These are phyloP conservation scores for Irpex sp. DNA, from an alignment of 1,284 basidiomycete species.

Conservation along the genomic window DNA sequence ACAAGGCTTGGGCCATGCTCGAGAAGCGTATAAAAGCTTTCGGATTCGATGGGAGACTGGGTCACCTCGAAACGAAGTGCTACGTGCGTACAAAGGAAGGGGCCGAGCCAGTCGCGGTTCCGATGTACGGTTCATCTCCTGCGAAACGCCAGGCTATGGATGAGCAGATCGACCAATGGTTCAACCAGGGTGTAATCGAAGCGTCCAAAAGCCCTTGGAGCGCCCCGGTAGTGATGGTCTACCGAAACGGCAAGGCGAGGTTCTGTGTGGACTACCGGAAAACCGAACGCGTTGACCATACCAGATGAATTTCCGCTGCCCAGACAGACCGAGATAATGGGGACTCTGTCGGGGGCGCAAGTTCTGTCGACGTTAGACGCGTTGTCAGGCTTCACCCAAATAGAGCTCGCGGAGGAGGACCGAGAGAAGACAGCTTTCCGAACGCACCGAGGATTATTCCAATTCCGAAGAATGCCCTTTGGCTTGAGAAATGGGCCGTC, in stretches of 20 bases:
- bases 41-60: background rate
- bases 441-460: constrained; percentile 36
- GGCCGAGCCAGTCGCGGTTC: constrained; percentile 18
- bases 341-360: constrained; percentile 30
- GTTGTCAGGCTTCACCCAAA: constrained; percentile 38
- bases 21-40: background rate
- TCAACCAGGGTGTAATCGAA: constrained; percentile 29
- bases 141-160: constrained; percentile 30
- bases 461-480: constrained; percentile 41
- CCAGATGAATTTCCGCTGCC: constrained; percentile 42
- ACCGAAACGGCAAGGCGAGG: constrained; percentile 28
- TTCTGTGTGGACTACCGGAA: constrained; percentile 27
- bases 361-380: constrained; percentile 36
- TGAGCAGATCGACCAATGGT: constrained; percentile 28
- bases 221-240: constrained; percentile 30
- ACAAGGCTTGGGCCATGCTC: background rate
- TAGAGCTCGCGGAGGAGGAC: constrained; percentile 28
- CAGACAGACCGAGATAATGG: constrained; percentile 34
- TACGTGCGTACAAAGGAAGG: constrained; percentile 2
- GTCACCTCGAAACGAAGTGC: background rate
- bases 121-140: constrained; percentile 27
- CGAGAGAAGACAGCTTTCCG: constrained; percentile 37
- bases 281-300: constrained; percentile 30
- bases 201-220: constrained; percentile 32
- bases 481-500: constrained; percentile 37